Base-by-base conservation (phyloP, 2,329 filamentous ascomycete genomes). In the Madurella mycetomatis region DNA sequence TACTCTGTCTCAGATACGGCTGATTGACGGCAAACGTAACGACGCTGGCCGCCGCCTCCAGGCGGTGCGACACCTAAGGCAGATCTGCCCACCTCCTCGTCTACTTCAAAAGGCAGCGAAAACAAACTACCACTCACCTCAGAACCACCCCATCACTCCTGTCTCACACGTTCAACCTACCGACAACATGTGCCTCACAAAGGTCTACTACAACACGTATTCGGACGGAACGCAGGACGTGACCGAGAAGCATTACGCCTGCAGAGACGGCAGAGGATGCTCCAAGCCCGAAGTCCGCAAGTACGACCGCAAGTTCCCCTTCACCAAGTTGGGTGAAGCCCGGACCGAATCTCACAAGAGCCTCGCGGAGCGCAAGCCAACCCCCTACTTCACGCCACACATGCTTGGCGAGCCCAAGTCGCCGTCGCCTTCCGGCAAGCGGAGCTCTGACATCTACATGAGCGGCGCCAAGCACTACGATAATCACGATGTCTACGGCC, bases 201-300 rank as follows among this genome's bases (percentile, higher is more conserved):
- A 62, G 46, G 60, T 69, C 52, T 69, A 62, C 64, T 63, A 66
- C 64, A 68, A 69, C 63, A 64, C 59, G 53, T 70, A 69, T 59
- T 45, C 59, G 55, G 67, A 69, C 57, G 67, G 65, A 41, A 49
- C 55, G 13, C 54, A 62, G 51, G 65, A 68, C 53, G 56, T 69
- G 48, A 66, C 66, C 25, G 67, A 70, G 59, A 65, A 65, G 56
- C 50, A 62, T 8, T 62, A 69, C 41, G 49, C 60, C 25, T 70
- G 68, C 62, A 51, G 57, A 8, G 60, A 65, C 15, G 68, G 67
- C 50, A 59, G 60, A 56, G 58, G 62, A 34, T 69, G 67, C 57
- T 51, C 59, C 31, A 47, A 59, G 37, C 66, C 66, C 2, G 60
- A 63, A 15, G 44, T 66, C 34, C 59, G 59, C 43, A 58, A 62